Percentiles rank a stretch among this genome's conserved stretches.
Evolutionary conservation across 1,284 basidiomycete genomes (phyloP).

Genomic region (Thelephora terrestris): DNA sequence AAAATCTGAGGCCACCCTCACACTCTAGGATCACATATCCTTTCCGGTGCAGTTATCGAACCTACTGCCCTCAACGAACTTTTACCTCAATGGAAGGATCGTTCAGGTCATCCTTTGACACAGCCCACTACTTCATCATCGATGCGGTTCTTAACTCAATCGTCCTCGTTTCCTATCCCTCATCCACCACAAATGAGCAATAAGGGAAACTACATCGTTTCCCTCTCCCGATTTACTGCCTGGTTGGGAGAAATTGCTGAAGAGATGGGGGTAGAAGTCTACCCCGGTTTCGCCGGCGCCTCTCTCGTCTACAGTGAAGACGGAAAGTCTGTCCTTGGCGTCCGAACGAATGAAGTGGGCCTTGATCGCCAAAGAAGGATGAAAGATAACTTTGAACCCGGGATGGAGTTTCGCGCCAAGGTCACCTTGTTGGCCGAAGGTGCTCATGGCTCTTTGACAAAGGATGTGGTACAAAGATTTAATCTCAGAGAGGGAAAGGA

Average conservation of each 20-base stretch:
- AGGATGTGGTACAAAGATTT: constrained; percentile 74
- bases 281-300: constrained; percentile 93
- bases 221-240: constrained; percentile 79
- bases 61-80: constrained; percentile 88
- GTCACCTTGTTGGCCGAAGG: constrained; percentile 96
- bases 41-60: constrained; percentile 95
- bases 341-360: constrained; percentile 93
- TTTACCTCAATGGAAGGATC: constrained; percentile 75
- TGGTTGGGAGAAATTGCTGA: constrained; percentile 91
- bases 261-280: constrained; percentile 90
- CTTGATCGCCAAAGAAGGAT: constrained; percentile 71
- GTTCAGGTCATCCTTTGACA: constrained; percentile 53
- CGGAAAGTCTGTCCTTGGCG: constrained; percentile 66
- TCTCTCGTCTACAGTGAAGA: constrained; percentile 67
- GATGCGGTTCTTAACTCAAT: constrained; percentile 84
- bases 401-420: constrained; percentile 94
- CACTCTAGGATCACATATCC: constrained; percentile 77
- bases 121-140: constrained; percentile 73
- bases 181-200: constrained; percentile 98
- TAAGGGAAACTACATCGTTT: constrained; percentile 90
- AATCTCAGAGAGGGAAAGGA: constrained; percentile 71
- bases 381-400: constrained; percentile 91
- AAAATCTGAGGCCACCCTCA: neutral
- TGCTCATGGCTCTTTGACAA: constrained; percentile 87
- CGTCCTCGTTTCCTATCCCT: constrained; percentile 73